phyloP scores from a whole-genome alignment of 73 alveolate genomes.

The Uronychia binucleata region DNA sequence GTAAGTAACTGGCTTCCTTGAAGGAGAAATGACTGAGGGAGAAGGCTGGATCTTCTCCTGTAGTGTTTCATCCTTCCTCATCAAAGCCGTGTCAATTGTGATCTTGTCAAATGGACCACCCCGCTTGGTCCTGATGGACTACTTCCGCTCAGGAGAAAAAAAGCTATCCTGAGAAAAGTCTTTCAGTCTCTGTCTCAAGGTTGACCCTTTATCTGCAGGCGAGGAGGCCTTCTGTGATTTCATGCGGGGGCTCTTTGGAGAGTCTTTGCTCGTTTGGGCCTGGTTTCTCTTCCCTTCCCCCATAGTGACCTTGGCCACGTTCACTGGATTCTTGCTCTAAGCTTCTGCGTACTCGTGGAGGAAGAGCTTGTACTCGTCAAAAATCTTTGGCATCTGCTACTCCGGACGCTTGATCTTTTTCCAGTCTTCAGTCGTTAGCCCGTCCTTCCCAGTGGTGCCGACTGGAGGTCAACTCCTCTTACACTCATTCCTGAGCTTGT shows the following conservation, averaged over 20 bases:
- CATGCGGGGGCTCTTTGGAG: background rate
- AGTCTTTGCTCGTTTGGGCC: background rate
- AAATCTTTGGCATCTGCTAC: background rate
- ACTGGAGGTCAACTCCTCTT: background rate
- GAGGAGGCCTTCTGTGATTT: background rate
- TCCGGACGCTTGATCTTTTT: background rate
- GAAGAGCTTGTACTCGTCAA: background rate
- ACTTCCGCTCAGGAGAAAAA: no score
- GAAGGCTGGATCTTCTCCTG: no score
- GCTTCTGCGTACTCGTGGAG: background rate
- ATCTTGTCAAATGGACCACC: background rate
- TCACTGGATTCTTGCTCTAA: background rate
- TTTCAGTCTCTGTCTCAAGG: no score
- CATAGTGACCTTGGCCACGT: background rate
- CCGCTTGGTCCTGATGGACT: background rate
- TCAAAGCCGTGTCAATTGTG: background rate
- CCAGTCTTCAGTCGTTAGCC: background rate
- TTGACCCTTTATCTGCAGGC: no score
- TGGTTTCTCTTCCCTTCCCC: background rate
- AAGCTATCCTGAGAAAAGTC: no score
- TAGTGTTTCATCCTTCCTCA: background rate
- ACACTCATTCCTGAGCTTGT: background rate
- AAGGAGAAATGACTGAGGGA: background rate
- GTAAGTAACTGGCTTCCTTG: background rate
- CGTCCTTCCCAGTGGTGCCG: background rate